Conservation (phyloP, 2,329 filamentous ascomycete genomes). For the Fusarium tanahbumbuense region DNA sequence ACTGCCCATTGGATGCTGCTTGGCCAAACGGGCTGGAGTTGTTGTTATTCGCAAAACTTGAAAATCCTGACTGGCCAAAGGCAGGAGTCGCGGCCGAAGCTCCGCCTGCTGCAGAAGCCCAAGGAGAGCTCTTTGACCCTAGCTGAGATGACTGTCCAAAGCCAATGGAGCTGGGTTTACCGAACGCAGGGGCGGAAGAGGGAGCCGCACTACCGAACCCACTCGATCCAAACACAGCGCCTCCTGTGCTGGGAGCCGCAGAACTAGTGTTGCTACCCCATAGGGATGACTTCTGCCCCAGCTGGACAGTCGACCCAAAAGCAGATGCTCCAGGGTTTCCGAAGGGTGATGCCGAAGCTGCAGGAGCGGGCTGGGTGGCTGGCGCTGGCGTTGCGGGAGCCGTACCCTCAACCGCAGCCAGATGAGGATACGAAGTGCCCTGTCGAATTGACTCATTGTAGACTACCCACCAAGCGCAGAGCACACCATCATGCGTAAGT, state of each 20-base stretch:
- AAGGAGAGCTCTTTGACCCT: conserved; percentile 64
- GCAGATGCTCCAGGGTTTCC: conserved; percentile 48
- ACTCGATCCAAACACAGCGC: conserved; percentile 58
- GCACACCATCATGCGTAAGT: conserved; percentile 87
- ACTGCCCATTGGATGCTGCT: conserved; percentile 42
- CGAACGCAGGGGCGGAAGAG: conserved; percentile 60
- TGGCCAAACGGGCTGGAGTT: conserved; percentile 55
- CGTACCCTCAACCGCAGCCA: conserved; percentile 63
- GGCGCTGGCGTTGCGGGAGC: conserved; percentile 48
- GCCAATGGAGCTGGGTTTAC: conserved; percentile 59
- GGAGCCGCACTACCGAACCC: conserved; percentile 56
- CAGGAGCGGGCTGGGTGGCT: conserved; percentile 44
- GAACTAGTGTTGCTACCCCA: conserved; percentile 58
- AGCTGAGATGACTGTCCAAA: conserved; percentile 66
- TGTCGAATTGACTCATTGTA: conserved; percentile 87
- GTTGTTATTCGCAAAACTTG: conserved; percentile 53
- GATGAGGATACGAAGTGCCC: conserved; percentile 77
- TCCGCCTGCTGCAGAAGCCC: conserved; percentile 54
- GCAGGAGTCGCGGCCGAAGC: conserved; percentile 52
- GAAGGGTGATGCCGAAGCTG: conserved; percentile 50
- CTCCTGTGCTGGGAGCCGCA: conserved; percentile 48
- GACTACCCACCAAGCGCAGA: conserved; percentile 91
- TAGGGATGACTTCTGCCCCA: conserved; percentile 64
- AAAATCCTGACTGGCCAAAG: conserved; percentile 67
- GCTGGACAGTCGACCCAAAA: conserved; percentile 57